phyloP scores from a whole-genome alignment of 176 grass and related monocot species.

The Pontederia crassipes region DNA sequence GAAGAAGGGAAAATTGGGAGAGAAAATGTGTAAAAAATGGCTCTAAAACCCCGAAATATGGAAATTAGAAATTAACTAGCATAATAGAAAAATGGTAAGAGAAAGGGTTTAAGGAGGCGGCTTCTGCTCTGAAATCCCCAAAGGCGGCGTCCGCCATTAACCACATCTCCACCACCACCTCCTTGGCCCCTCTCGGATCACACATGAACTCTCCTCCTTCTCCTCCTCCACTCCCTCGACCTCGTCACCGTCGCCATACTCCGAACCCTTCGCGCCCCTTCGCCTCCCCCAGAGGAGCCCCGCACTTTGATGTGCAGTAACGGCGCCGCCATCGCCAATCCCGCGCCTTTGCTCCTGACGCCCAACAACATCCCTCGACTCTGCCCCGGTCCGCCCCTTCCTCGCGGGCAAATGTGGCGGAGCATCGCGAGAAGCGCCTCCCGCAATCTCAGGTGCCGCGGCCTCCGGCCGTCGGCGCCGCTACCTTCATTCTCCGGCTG shows the following conservation, averaged over 20 bases:
- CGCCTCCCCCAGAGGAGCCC: background rate
- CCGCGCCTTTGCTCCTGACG: background rate
- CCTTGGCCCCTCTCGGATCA: background rate
- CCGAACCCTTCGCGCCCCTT: background rate
- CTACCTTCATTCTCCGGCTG: background rate
- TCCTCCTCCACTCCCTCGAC: background rate
- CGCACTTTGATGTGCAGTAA: constrained; percentile 9
- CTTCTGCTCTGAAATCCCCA: too few relatives aligned
- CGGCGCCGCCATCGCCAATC: background rate
- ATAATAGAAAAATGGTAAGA: too few relatives aligned
- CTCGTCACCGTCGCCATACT: too few relatives aligned
- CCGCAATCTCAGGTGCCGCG: background rate
- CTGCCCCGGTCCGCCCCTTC: background rate
- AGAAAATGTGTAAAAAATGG: too few relatives aligned
- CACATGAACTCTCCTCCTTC: background rate
- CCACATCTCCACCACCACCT: background rate
- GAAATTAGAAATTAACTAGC: too few relatives aligned
- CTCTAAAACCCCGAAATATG: too few relatives aligned
- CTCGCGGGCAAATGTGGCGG: background rate
- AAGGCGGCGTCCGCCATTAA: too few relatives aligned
- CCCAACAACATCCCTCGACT: background rate
- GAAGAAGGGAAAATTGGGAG: too few relatives aligned
- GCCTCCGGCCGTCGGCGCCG: background rate
- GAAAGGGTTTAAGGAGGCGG: too few relatives aligned
- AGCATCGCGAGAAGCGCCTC: constrained; percentile 1